A percentile compares a stretch with the other conserved stretches of the same genome.
These are phyloP conservation scores for Acaromyces ingoldii DNA, from an alignment of 1,284 basidiomycete genomes.

Conservation along the genomic window DNA sequence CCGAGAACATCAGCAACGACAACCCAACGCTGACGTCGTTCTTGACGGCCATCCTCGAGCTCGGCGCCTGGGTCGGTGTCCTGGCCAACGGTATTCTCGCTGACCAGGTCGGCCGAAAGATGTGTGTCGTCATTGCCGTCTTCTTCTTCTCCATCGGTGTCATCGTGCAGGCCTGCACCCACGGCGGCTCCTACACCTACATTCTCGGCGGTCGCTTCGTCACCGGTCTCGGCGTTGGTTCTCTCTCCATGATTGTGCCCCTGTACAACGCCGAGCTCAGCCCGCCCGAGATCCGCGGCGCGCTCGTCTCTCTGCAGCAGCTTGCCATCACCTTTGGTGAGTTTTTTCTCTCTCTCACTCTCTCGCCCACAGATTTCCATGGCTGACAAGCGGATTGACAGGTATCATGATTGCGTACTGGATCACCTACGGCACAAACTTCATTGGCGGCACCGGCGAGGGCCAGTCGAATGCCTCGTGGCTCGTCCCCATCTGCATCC, in stretches of 20 bases:
- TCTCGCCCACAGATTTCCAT: too few relatives aligned
- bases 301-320: constrained; percentile 72
- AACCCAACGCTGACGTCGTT: constrained; percentile 64
- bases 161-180: constrained; percentile 60
- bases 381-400: too few relatives aligned
- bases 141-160: constrained; percentile 68
- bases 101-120: constrained; percentile 64
- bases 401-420: constrained; percentile 61
- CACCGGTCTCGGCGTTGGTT: constrained; percentile 73
- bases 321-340: constrained; percentile 71
- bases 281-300: constrained; percentile 72
- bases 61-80: constrained; percentile 69
- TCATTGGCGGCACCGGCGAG: constrained; percentile 56
- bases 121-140: constrained; percentile 65
- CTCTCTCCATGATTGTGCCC: constrained; percentile 66
- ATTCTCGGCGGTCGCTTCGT: constrained; percentile 66
- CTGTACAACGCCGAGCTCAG: constrained; percentile 78
- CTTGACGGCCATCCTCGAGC: constrained; percentile 69
- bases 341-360: too few relatives aligned
- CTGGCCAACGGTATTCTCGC: constrained; percentile 64
- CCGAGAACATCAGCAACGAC: constrained; percentile 67
- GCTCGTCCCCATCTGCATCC: constrained; percentile 70
- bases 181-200: constrained; percentile 59
- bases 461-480: constrained; percentile 65
- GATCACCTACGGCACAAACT: constrained; percentile 68